These are phyloP conservation scores for Naganishia sp. DNA, from an alignment of 1,284 basidiomycete species.

Conservation along the genomic window DNA sequence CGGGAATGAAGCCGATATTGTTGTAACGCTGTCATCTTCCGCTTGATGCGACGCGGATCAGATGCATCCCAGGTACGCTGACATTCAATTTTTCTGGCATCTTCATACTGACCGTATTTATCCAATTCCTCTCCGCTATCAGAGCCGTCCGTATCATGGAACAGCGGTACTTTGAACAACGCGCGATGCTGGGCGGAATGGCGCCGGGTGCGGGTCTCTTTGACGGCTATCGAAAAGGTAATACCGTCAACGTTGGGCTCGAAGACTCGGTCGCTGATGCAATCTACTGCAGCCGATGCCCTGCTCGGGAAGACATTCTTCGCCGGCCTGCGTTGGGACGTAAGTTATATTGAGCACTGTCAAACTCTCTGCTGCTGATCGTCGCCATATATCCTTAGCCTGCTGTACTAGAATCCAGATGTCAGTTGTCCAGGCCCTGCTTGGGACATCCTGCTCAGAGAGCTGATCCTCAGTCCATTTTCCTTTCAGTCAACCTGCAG, in stretches of 20 bases:
- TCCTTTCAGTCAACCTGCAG: constrained; percentile 26
- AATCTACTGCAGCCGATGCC: constrained; percentile 30
- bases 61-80: constrained; percentile 32
- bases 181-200: constrained; percentile 35
- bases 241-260: neutral
- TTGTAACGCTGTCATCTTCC: neutral
- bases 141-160: constrained; percentile 33
- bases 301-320: constrained; percentile 34
- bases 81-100: neutral
- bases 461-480: neutral
- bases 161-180: constrained; percentile 36
- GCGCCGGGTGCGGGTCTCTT: constrained; percentile 34
- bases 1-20: neutral
- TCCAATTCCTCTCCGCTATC: too few species aligned
- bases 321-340: constrained; percentile 33
- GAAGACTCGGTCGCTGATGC: neutral
- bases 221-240: constrained; percentile 36
- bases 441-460: neutral
- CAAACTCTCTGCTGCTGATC: too few species aligned
- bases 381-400: neutral
- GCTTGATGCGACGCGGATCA: neutral
- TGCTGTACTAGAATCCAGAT: constrained; percentile 27
- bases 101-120: neutral
- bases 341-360: too few species aligned
- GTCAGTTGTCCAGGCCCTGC: constrained; percentile 12